Conservation (phyloP, 164 flowering plant genomes). For the Sedum album region DNA sequence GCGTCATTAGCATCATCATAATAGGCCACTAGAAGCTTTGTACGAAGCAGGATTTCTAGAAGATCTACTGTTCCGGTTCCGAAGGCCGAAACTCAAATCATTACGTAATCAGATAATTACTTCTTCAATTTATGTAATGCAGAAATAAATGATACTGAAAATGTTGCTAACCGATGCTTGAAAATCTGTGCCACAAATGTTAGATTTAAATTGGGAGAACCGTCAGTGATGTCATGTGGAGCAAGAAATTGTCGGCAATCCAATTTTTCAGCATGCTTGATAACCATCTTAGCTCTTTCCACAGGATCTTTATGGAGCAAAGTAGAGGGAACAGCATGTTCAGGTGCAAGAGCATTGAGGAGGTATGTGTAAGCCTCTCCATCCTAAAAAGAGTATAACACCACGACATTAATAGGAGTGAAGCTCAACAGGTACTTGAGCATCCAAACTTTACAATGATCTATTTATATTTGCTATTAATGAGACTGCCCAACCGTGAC, state of each 20-base stretch:
- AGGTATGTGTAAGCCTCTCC: constrained; percentile 53
- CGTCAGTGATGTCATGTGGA: constrained; percentile 46
- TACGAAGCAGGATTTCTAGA: neutral
- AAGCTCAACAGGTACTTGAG: neutral
- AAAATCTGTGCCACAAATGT: constrained; percentile 57
- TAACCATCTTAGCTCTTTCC: constrained; percentile 42
- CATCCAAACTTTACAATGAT: neutral
- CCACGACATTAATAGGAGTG: neutral
- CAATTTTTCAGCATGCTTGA: constrained; percentile 45
- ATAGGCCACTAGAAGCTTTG: neutral
- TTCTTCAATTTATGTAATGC: too few species aligned
- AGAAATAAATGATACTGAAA: neutral
- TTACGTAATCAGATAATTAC: neutral
- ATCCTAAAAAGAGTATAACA: constrained; percentile 28
- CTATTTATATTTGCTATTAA: too few species aligned
- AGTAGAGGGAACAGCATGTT: constrained; percentile 19
- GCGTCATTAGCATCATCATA: neutral
- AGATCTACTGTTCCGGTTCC: neutral
- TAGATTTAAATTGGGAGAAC: constrained; percentile 55
- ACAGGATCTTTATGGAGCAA: constrained; percentile 30
- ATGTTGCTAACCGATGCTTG: constrained; percentile 31
- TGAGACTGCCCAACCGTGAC: neutral
- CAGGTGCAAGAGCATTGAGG: constrained; percentile 55
- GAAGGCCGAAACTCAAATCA: neutral
- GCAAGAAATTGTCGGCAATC: constrained; percentile 41